Base-by-base conservation (phyloP, 78 protist species). In the Guillardia theta region DNA sequence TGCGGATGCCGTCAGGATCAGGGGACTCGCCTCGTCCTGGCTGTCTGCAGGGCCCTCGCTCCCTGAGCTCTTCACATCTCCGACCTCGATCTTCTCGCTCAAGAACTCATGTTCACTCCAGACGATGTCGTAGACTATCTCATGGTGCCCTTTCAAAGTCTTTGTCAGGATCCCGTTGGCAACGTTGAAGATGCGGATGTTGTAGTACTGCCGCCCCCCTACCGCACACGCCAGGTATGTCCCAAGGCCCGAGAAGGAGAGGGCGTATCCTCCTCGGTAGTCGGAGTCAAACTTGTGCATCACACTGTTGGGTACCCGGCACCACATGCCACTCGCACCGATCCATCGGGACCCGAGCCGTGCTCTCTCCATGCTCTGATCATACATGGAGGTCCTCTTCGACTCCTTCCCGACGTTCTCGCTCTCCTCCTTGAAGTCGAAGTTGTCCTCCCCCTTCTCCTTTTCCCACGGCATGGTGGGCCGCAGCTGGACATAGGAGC, bases 121-220 rank as follows among this genome's bases (percentile, higher is more conserved):
- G 44, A 27, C 48, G 43, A 88, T 48, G 78, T 88, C 93, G 47
- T 88, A 88, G 6, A 88, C 76, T 30, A 88, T 37, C 50, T 88
- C 77, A 50, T 88, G 64, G 77, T 88, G 93, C 47, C 93, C 93
- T 4, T 8, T 22, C 47, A 88, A 76, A 64, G 93, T 88, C 50
- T 36, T 27, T 1, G 19, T 36, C 70, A 43, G 64, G 4, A 10
- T n/a, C 21, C 93, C 93, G 10, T 41, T 88, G 27, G 43, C 93
- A 9, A 88, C 93, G n/a, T 48, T 36, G 48, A 30, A 88, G 15
- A 88, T 88, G 47, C 44, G 64, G 33, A 88, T 53, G 0, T 24
- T 41, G 76, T 37, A 88, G 50, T 8, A 8, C 36, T 5, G 37
- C 9, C 22, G 78, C 33, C 39, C 64, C 45, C n/a, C 64, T 4